Conservation (phyloP, 495 filamentous ascomycete genomes). For the Venustampulla echinocandica region DNA sequence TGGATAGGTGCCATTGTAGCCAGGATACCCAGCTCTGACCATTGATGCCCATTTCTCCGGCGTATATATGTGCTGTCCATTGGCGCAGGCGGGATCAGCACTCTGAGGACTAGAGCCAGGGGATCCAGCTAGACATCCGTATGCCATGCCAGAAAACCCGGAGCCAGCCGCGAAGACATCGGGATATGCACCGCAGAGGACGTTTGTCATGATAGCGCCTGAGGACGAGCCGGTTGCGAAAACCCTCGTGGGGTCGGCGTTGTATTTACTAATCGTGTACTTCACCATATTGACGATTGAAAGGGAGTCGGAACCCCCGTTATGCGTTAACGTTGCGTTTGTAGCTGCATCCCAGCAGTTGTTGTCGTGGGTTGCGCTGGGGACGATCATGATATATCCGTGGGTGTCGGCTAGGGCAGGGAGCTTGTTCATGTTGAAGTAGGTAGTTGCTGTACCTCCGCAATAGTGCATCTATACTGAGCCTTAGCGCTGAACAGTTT, state of each 20-base stretch:
- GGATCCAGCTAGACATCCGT: slow-evolving; percentile 38
- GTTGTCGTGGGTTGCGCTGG: slow-evolving; percentile 33
- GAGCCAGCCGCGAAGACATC: slow-evolving; percentile 44
- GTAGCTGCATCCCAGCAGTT: slow-evolving; percentile 55
- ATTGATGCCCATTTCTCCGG: slow-evolving; percentile 38
- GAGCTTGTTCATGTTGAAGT: slow-evolving; percentile 38
- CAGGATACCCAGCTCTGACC: slow-evolving; percentile 36
- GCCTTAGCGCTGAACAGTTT: too few relatives aligned
- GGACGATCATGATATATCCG: slow-evolving; percentile 50
- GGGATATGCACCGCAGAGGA: slow-evolving; percentile 40
- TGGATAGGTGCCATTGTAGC: slow-evolving; percentile 28
- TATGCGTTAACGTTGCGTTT: slow-evolving; percentile 39
- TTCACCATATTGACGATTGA: slow-evolving; percentile 51
- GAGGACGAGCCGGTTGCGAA: slow-evolving; percentile 45
- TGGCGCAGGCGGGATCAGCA: slow-evolving; percentile 39
- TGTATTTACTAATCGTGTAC: slow-evolving; percentile 40
- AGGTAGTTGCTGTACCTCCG: slow-evolving; percentile 39
- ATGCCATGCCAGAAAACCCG: slow-evolving; percentile 41
- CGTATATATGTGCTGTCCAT: slow-evolving; percentile 39
- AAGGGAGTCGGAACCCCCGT: slow-evolving; percentile 47
- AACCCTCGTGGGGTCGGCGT: slow-evolving; percentile 38
- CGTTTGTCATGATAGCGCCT: slow-evolving; percentile 50
- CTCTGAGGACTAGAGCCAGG: too few relatives aligned
- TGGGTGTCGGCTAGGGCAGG: slow-evolving; percentile 37
- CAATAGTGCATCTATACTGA: slow-evolving; percentile 53